Conservation (phyloP, 2,329 filamentous ascomycete species). For the Boeremia exigua region DNA sequence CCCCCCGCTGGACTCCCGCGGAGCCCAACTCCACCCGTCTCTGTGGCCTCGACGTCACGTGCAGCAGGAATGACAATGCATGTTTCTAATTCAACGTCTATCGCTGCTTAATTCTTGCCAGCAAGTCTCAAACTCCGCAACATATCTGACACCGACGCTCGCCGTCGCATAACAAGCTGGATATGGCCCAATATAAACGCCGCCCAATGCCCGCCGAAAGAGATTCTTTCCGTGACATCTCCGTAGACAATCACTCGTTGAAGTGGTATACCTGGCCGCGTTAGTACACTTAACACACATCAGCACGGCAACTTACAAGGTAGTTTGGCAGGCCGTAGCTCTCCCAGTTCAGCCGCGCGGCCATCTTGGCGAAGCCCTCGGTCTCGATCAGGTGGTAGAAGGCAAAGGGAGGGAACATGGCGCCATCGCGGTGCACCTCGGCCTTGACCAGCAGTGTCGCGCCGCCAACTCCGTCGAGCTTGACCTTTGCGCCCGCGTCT, state of each 20-base stretch:
- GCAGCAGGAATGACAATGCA: no score
- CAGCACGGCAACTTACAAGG: slow-evolving; percentile 67
- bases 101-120: slow-evolving; percentile 16
- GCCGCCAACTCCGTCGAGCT: slow-evolving; percentile 91
- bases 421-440: slow-evolving; percentile 94
- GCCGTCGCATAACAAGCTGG: slow-evolving; percentile 11
- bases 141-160: slow-evolving; percentile 16
- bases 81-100: slow-evolving; percentile 3
- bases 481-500: slow-evolving; percentile 68
- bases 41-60: not conserved
- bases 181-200: slow-evolving; percentile 32
- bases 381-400: slow-evolving; percentile 99
- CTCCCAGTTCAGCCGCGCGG: slow-evolving; percentile 82
- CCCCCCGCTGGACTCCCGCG: no score
- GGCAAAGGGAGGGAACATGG: slow-evolving; percentile 96
- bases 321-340: slow-evolving; percentile 94
- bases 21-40: no score
- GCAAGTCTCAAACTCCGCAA: slow-evolving; percentile 14
- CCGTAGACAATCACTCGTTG: slow-evolving; percentile 68
- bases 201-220: slow-evolving; percentile 38
- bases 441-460: slow-evolving; percentile 93
- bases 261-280: slow-evolving; percentile 80
- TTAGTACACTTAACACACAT: not conserved
- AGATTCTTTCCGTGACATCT: slow-evolving; percentile 4
- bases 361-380: slow-evolving; percentile 98